Conservation (phyloP, 2,329 filamentous ascomycete genomes). For the Aspergillus intermedius region DNA sequence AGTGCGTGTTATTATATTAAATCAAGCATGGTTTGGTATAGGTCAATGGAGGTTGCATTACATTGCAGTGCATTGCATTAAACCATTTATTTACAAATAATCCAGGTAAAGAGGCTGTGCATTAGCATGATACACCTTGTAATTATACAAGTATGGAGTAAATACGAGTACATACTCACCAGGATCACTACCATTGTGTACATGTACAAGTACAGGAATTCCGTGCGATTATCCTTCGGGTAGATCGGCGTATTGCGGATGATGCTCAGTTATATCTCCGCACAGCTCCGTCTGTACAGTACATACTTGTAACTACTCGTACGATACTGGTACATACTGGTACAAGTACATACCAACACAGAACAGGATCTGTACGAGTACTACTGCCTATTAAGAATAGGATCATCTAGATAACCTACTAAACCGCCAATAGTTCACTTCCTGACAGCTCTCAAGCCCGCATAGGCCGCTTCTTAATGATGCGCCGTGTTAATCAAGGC, state of each 20-base stretch:
- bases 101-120: neutral
- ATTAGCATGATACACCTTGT: neutral
- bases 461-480: constrained; percentile 15
- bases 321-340: no score
- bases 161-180: neutral
- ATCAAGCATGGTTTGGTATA: no score
- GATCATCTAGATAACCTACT: neutral
- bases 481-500: neutral
- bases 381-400: neutral
- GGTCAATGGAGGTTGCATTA: neutral
- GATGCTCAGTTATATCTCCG: neutral
- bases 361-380: no score
- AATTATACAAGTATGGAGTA: neutral
- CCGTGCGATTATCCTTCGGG: neutral
- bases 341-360: no score
- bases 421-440: constrained; percentile 1
- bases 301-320: neutral
- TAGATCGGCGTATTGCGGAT: neutral
- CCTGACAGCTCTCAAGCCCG: constrained; percentile 8
- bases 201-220: neutral
- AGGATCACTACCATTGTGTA: neutral
- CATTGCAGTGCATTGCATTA: neutral
- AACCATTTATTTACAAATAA: neutral
- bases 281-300: neutral
- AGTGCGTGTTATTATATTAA: neutral